Base-by-base conservation (phyloP, 176 grass and related monocot species). In the Avena eriantha region DNA sequence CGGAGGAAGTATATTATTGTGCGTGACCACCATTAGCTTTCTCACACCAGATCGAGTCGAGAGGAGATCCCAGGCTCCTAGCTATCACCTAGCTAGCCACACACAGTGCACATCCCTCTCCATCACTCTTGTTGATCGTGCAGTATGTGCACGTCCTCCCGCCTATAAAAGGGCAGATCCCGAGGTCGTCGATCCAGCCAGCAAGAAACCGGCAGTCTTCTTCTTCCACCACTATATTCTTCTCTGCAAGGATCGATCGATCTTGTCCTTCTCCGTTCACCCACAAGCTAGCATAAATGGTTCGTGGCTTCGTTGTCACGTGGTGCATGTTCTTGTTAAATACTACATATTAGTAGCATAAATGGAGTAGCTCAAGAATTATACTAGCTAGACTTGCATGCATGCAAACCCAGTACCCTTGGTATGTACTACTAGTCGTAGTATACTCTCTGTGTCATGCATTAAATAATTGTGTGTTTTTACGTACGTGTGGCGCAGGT, bases 1-100 rank as follows among this genome's bases (percentile, higher is more conserved):
- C n/a, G n/a, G n/a, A n/a, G n/a, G n/a, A n/a, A n/a, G n/a, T 29
- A 23, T 11, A 85, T 90, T 86, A 87, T 90, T 90, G 23, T 63
- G 73, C 50, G 72, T 26, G 22, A 75, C 72, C 72, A 71, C 41
- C 73, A 8, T 41, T 46, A 63, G 17, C 64, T 74, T 51, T 53
- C 51, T 56, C 39, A 4, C 51, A 51, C 74, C 74, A 47, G 29
- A 29, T 29, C 29, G 60, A 64, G 60, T 29, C 64, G 49, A 83
- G 3, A 17, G 72, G 63, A 59, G 36, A 56, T 50, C 71, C 72
- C 53, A 78, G 83, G 82, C 78, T 60, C 31, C 7, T 10, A 35
- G 53, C 67, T 34, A 67, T 77, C 78, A 51, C 31, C 7, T 10
- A 35, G 53, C 67, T 34, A 67, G 29, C 64, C 64, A 34, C 49